Evolutionary conservation across 78 protist genomes (phyloP), one percentile per base, ranked within the genome.

Genomic region (Planoprotostelium fungivorum): DNA sequence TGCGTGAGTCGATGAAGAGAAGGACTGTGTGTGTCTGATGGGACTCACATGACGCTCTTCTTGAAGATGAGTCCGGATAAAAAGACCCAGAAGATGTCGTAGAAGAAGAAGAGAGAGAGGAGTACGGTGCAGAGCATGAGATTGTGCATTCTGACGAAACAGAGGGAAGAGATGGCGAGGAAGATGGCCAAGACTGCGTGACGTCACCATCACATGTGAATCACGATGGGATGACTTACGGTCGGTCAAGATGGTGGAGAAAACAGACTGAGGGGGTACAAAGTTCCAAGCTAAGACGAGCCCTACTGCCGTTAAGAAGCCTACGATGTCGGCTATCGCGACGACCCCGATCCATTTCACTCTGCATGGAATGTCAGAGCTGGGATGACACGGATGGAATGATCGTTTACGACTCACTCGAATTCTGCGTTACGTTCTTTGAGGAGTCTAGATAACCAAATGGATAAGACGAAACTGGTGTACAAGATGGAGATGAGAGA

Each of bases 61-160:
- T 34, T 28, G 38, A 88, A 88, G 36, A 88, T 88, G 34, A 23
- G 23, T 1, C 86, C 88, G 34, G 90, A 88, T 1, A 31, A 34
- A 86, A 88, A 88, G 39, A 88, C 90, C 90, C 90, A 88, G 34
- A 88, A 88, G 39, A 88, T 83, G 38, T 88, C 90, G 38, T 88
- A 88, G 37, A 88, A 31, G 88, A 88, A 88, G 38, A 88, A 29
- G 36, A 88, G 36, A 23, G 86, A 51, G 34, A 88, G 88, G 37
- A 88, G 90, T 1, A 88, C 35, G 36, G 38, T n/a, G 37, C 63
- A 1, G 34, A 88, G 16, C 36, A 25, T 23, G 37, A 88, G 28
- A 1, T 28, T 31, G 9, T 89, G 90, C 29, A 88, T 1, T 29
- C 86, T 23, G 34, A 88, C 86, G 16, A 51, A 51, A 25, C 31